phyloP scores from a whole-genome alignment of 345 rosid species.

The Brassica incana region DNA sequence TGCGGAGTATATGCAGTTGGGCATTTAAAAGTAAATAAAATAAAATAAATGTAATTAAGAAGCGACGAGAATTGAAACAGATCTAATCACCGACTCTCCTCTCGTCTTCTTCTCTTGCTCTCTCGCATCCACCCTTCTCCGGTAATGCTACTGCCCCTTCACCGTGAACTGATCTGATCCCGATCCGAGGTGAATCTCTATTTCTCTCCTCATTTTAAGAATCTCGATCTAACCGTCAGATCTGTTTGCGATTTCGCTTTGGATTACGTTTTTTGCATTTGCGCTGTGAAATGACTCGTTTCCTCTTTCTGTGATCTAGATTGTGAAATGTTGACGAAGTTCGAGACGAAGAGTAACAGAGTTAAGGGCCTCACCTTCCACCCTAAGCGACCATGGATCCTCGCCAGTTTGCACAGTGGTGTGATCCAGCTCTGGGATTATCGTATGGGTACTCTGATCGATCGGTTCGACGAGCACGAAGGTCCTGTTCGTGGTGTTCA shows the following conservation, averaged over 20 bases:
- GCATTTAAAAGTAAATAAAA: neutral
- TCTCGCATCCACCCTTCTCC: slow-evolving; percentile 17
- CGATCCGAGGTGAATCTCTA: slow-evolving; percentile 57
- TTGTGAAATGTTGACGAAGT: slow-evolving; percentile 72
- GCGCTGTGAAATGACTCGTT: neutral
- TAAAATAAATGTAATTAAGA: neutral
- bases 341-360: slow-evolving; percentile 94
- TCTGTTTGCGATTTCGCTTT: neutral
- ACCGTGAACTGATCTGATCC: slow-evolving; percentile 41
- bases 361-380: slow-evolving; percentile 97
- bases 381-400: slow-evolving; percentile 90
- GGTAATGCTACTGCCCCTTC: slow-evolving; percentile 27
- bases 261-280: neutral
- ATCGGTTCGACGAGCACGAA: slow-evolving; percentile 87
- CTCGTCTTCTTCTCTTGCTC: neutral
- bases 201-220: neutral
- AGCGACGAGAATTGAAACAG: neutral
- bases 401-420: slow-evolving; percentile 94
- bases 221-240: slow-evolving; percentile 7
- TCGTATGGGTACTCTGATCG: slow-evolving; percentile 88
- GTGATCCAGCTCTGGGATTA: slow-evolving; percentile 99
- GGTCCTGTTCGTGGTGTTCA: slow-evolving; percentile 97
- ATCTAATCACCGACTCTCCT: neutral
- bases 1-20: neutral
- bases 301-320: slow-evolving; percentile 24